Evolutionary conservation across 768 basidiomycete genomes (phyloP).

Genomic region (Pilatotrama ljubarskyi): DNA sequence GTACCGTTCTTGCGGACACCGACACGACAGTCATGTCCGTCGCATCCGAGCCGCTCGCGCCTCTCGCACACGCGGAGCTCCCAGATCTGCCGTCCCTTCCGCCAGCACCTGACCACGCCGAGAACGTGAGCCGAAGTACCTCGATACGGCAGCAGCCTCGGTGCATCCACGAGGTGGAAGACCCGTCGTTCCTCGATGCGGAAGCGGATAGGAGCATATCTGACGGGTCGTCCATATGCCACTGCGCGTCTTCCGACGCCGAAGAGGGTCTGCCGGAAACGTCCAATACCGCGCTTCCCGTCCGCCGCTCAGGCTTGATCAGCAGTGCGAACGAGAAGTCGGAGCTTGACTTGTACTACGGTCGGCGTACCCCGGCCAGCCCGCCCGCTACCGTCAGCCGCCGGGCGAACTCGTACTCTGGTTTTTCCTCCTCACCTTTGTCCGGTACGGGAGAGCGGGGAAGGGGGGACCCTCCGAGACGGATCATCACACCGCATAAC

Average conservation of each 20-base stretch:
- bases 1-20: constrained; percentile 36
- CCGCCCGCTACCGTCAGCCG: not conserved
- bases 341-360: constrained; percentile 50
- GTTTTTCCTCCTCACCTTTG: not conserved
- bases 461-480: constrained; percentile 2
- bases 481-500: constrained; percentile 34
- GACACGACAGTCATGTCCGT: constrained; percentile 29
- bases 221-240: constrained; percentile 22
- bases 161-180: constrained; percentile 59
- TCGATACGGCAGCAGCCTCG: constrained; percentile 29
- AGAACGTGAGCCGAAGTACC: constrained; percentile 5
- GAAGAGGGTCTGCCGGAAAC: constrained; percentile 8
- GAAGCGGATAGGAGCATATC: constrained; percentile 7
- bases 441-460: not conserved
- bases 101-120: constrained; percentile 13
- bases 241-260: constrained; percentile 16
- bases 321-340: constrained; percentile 50
- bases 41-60: constrained; percentile 25
- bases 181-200: constrained; percentile 28
- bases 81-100: constrained; percentile 8
- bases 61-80: constrained; percentile 13
- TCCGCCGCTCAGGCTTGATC: constrained; percentile 58
- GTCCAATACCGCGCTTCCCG: constrained; percentile 26
- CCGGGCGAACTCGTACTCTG: constrained; percentile 7
- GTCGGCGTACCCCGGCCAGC: constrained; percentile 1